Base-by-base conservation (phyloP, 805 yeast species). In the Komagataella ulmi region DNA sequence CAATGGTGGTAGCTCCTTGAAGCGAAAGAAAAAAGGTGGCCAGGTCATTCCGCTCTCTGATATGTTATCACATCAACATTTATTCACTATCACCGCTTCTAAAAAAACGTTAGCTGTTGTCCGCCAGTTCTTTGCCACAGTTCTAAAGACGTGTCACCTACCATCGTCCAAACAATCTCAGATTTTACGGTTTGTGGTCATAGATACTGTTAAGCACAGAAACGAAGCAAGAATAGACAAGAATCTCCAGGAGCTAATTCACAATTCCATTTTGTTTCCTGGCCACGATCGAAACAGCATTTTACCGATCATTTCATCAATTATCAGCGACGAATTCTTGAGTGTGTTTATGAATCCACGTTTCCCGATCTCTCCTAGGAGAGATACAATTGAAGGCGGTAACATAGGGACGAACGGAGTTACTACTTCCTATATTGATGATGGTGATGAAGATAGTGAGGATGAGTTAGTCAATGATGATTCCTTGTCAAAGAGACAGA, bases 271-370 rank as follows among this genome's bases (percentile, higher is more conserved):
- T 2, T 58, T 87, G 45, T 79, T 75, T 61, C 96, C 96, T 2
- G 87, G 85, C 3, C 63, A 61, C 44, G 69, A 70, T 45, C 83
- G 81, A 50, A 73, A 76, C 45, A 74, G 76, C 46, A 81, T 88
- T 12, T 71, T 86, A 30, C 69, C 86, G 54, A 96, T 97, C 7
- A 79, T 90, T 53, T 83, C 85, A 1, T 64, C 79, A 10, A 66
- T 71, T 2, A 59, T 85, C 5, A 64, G 73, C 12, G 63, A 68
- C 46, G 75, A 71, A 7, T 61, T 77, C 18, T 61, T 82, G 46
- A 78, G 86, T 59, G 70, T 84, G 1, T 71, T 87, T 57, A 74
- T 79, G 51, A 84, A 85, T 58, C 95, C 96, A 46, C 72, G 93
- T 59, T 77, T 88, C 57, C 96, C 96, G 3, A 47, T 65, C n/a